Conservation (phyloP, 2,329 filamentous ascomycete genomes). For the Nemania bipapillata region DNA sequence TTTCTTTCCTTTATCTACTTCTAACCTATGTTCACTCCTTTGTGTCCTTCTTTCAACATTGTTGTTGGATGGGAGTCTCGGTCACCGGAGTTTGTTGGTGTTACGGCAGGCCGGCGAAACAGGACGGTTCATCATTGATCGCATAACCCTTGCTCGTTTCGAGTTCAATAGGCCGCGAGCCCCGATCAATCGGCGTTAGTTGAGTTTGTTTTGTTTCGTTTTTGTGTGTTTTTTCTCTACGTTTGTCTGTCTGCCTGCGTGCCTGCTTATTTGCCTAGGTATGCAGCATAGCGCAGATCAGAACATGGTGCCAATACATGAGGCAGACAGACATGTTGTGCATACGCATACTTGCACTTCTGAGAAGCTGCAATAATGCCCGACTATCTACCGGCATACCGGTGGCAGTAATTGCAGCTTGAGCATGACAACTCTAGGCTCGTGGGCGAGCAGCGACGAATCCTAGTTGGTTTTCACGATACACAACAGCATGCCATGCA, state of each 20-base stretch:
- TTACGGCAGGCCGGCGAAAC: slow-evolving; percentile 1
- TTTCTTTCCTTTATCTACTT: neutral
- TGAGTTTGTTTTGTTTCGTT: neutral
- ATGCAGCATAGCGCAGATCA: slow-evolving; percentile 8
- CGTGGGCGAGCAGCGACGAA: neutral
- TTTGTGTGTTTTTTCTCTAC: slow-evolving; percentile 10
- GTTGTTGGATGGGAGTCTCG: neutral
- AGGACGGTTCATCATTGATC: slow-evolving; percentile 16
- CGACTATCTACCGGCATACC: slow-evolving; percentile 6
- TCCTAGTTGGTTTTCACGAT: neutral
- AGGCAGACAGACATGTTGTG: slow-evolving; percentile 6
- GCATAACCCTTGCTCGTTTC: neutral
- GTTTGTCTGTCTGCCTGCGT: slow-evolving; percentile 10
- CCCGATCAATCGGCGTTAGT: slow-evolving; percentile 25
- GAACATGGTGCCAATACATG: slow-evolving; percentile 12
- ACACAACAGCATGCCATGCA: neutral
- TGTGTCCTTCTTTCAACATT: neutral
- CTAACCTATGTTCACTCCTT: neutral
- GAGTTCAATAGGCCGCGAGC: slow-evolving; percentile 6
- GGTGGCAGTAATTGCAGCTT: neutral
- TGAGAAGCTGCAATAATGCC: slow-evolving; percentile 5
- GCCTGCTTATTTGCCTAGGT: neutral
- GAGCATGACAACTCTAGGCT: neutral
- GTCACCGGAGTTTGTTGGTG: slow-evolving; percentile 3
- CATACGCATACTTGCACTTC: slow-evolving; percentile 2